These are phyloP conservation scores for Cercis canadensis DNA, from an alignment of 306 rosid species.

Conservation along the genomic window DNA sequence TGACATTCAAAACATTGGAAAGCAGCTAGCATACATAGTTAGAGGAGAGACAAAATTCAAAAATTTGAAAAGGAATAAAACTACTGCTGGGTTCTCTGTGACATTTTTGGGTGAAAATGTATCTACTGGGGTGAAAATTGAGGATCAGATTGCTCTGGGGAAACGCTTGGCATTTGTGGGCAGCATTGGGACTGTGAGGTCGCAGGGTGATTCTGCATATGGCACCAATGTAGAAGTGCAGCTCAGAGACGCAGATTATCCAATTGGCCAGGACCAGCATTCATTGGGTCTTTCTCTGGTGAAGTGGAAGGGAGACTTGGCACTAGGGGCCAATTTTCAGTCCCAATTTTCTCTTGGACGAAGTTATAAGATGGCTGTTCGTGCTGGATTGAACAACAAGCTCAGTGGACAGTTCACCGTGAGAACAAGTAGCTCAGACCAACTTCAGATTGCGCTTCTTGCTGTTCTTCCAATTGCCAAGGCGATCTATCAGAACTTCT, in stretches of 20 bases:
- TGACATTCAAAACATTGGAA: constrained; percentile 81
- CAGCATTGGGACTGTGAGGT: constrained; percentile 82
- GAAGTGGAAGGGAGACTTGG: constrained; percentile 94
- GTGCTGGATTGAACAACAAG: constrained; percentile 97
- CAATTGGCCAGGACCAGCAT: constrained; percentile 95
- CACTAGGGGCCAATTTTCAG: constrained; percentile 83
- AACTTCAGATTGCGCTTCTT: constrained; percentile 88
- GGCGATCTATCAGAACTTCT: constrained; percentile 69
- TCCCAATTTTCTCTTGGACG: constrained; percentile 89
- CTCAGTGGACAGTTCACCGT: constrained; percentile 86
- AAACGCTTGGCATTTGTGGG: constrained; percentile 87
- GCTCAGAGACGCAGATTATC: constrained; percentile 95
- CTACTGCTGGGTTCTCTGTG: constrained; percentile 85
- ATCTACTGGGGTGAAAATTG: constrained; percentile 86
- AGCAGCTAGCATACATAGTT: constrained; percentile 62
- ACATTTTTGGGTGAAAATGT: constrained; percentile 92
- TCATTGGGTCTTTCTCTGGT: constrained; percentile 86
- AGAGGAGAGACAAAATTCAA: constrained; percentile 86
- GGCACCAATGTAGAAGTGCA: constrained; percentile 94
- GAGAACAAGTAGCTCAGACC: constrained; percentile 95
- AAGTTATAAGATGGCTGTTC: constrained; percentile 84
- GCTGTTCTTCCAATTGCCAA: constrained; percentile 76
- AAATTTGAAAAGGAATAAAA: constrained; percentile 74
- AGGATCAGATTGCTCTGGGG: constrained; percentile 88
- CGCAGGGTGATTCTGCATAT: constrained; percentile 80